Base-by-base conservation (phyloP, 2,329 filamentous ascomycete genomes). In the Aspergillus pseudonomiae region DNA sequence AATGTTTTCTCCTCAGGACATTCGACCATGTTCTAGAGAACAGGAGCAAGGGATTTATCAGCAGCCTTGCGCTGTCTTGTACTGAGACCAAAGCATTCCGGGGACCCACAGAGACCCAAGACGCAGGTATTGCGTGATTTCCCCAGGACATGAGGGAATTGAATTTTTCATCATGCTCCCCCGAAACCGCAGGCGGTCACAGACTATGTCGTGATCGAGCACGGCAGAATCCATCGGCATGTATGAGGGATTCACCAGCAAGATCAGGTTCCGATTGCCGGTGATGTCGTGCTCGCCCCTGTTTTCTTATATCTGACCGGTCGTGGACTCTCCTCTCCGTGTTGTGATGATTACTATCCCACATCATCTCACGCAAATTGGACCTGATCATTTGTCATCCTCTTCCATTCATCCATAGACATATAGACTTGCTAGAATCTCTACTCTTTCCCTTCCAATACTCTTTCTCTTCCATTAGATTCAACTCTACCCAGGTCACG, bases 111-210 rank as follows among this genome's bases (percentile, higher is more conserved):
- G 57, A 6, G 14, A 68, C 72, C 73, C 56, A 10, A 28, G 6
- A 62, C 34, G 75, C 76, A 77, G 65, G 64, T 73, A 79, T 79
- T 75, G 78, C 78, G 78, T 79, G 77, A 76, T 79, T 75, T 73
- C 64, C 67, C 60, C 59, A 59, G 63, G 59, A 55, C 68, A 72
- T 75, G 69, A 74, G 67, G 64, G 68, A 68, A 77, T 73, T 67
- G 56, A 69, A 71, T 68, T 71, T 71, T 72, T 73, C 70, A 68
- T 69, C 65, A 67, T 43, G 28, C 46, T 34, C 21, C 24, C 69
- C 67, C 48, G 41, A 70, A 68, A 19, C 9, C 58, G 72, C 59
- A 77, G 71, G 74, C 72, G 72, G 73, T 73, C 63, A 61, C 53
- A 54, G 57, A 39, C 64, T 64, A 74, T 76, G 68, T 71, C 72